Base-by-base conservation (phyloP, 2,329 filamentous ascomycete species). In the Sporothrix protearum region DNA sequence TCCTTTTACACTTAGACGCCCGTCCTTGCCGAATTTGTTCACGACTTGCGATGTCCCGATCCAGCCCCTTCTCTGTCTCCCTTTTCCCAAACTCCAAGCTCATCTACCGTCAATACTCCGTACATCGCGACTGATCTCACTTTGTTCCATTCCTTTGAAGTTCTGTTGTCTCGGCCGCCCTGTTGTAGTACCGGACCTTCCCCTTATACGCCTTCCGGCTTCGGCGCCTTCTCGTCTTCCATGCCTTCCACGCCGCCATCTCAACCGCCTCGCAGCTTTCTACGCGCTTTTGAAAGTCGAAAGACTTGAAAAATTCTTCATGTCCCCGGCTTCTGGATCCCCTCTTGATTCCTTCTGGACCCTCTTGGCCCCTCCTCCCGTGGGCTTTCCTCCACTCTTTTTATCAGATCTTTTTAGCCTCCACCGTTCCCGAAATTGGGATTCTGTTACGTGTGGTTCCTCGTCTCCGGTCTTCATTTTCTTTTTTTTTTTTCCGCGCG, bases 111-210 rank as follows among this genome's bases (percentile, higher is more conserved):
- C 39, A 19, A 47, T 14, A 6, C 19, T 16, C 42, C 12, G 3
- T 42, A 7, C 39, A 47, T 47, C 42, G 16, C 42, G 42, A 51
- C 22, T 25, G 49, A 51, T 51, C 49, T 51, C 2, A 19, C 12
- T 28, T n/a, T 45, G 33, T 47, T 30, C 30, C 39, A 36, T 61
- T n/a, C 33, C 64, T 68, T 53, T 53, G 4, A 51, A 68, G 28
- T 22, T 57, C 67, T 36, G 4, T 36, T 19, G 42, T 33, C 67
- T n/a, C 28, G 33, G 10, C 19, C n/a, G 14, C 55, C 68, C 39
- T 67, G 45, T 45, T n/a, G 47, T 68, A 67, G 45, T 51, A 68
- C 68, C 68, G 55, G 68, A 69, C 68, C 39, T 69, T 69, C 67
- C 67, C 67, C 67, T 59, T 30, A 45, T 7, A 30, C 51, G 57